phyloP scores from a whole-genome alignment of 306 rosid genomes.

The Castanea mollissima region DNA sequence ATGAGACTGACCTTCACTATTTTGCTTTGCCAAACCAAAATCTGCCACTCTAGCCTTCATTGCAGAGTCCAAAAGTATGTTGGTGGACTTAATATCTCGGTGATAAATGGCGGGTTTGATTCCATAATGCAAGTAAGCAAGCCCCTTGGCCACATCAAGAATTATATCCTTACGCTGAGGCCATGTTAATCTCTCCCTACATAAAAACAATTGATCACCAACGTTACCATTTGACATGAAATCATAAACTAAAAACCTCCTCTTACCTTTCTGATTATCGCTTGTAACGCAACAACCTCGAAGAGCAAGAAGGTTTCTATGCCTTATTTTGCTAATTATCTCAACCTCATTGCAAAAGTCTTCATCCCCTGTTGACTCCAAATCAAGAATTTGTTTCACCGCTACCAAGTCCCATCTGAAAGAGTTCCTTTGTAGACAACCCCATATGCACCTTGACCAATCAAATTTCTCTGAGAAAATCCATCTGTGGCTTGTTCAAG shows the following conservation, averaged over 20 bases:
- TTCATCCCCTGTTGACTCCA: slow-evolving; percentile 66
- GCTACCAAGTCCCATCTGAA: slow-evolving; percentile 62
- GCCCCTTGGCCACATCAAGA: slow-evolving; percentile 81
- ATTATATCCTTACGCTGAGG: slow-evolving; percentile 74
- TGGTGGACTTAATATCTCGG: slow-evolving; percentile 70
- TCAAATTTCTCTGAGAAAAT: slow-evolving; percentile 56
- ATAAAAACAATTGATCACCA: slow-evolving; percentile 43
- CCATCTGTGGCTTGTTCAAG: slow-evolving; percentile 66
- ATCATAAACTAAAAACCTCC: slow-evolving; percentile 72
- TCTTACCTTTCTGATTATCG: slow-evolving; percentile 51
- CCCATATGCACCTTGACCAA: slow-evolving; percentile 78
- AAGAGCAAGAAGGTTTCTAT: slow-evolving; percentile 69
- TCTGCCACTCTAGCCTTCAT: slow-evolving; percentile 74
- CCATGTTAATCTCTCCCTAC: slow-evolving; percentile 47
- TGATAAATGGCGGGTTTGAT: slow-evolving; percentile 78
- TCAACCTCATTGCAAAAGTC: slow-evolving; percentile 75
- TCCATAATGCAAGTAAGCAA: slow-evolving; percentile 70
- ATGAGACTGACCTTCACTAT: slow-evolving; percentile 61
- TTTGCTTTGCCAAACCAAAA: slow-evolving; percentile 72
- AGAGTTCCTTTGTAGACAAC: slow-evolving; percentile 75
- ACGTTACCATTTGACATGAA: slow-evolving; percentile 70
- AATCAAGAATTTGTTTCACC: slow-evolving; percentile 53
- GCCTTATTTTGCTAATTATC: slow-evolving; percentile 75
- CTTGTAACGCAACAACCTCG: slow-evolving; percentile 75
- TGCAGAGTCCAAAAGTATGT: slow-evolving; percentile 65